Conservation (phyloP, 2,329 filamentous ascomycete genomes). For the Zymoseptoria crescenta region DNA sequence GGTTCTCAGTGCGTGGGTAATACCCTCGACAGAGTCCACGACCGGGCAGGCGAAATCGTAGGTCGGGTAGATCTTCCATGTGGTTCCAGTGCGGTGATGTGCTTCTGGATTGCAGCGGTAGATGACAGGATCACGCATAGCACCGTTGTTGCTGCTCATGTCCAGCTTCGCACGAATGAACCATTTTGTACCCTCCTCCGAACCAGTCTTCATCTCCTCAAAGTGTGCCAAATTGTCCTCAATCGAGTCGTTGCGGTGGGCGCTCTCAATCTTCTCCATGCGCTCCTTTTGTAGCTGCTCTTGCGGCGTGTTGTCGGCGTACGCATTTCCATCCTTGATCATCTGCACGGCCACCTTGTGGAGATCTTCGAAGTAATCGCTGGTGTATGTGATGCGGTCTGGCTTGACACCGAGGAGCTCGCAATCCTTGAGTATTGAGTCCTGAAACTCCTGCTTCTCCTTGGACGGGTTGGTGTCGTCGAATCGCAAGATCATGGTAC, state of each 20-base stretch:
- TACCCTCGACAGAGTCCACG: conserved; percentile 70
- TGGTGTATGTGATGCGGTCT: conserved; percentile 80
- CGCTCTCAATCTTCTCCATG: conserved; percentile 74
- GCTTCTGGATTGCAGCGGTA: conserved; percentile 76
- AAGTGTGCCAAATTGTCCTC: conserved; percentile 84
- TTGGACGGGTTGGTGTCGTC: conserved; percentile 97
- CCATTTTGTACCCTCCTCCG: conserved; percentile 69
- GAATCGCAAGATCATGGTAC: conserved; percentile 82
- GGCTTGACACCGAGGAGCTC: conserved; percentile 86
- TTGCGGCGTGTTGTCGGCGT: conserved; percentile 88
- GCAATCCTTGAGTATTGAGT: conserved; percentile 87
- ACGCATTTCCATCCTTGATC: conserved; percentile 80
- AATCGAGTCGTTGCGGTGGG: conserved; percentile 65
- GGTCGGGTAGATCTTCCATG: conserved; percentile 80
- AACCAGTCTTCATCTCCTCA: conserved; percentile 86
- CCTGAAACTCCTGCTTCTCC: conserved; percentile 93
- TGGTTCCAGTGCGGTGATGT: conserved; percentile 71
- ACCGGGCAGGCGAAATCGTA: conserved; percentile 83
- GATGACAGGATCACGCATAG: conserved; percentile 92
- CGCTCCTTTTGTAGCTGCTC: conserved; percentile 81
- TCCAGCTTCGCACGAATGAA: conserved; percentile 95
- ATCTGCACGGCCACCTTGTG: conserved; percentile 78
- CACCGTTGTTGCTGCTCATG: conserved; percentile 86
- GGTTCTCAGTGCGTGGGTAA: conserved; percentile 74
- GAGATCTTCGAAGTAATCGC: conserved; percentile 89